Percentiles rank a stretch among this genome's conserved stretches.
These are phyloP conservation scores for Colletotrichum cuscutae DNA, from an alignment of 2,329 filamentous ascomycete species.

Conservation along the genomic window DNA sequence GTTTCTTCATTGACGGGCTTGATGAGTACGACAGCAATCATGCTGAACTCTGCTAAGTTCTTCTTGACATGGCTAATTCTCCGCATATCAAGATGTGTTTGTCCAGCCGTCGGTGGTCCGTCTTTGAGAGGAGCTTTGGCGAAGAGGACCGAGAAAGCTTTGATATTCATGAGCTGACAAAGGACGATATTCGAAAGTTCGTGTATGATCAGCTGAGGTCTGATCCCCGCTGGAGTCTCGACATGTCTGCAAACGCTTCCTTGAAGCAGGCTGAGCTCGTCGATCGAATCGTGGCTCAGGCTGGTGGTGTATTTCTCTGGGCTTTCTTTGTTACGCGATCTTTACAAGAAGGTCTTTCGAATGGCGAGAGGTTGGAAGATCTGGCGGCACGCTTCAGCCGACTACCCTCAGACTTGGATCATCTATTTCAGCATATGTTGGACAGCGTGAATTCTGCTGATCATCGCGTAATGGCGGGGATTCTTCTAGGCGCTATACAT, in stretches of 20 bases:
- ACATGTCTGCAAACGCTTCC: background rate
- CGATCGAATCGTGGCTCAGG: background rate
- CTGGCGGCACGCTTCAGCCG: background rate
- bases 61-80: conserved; percentile 34
- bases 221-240: background rate
- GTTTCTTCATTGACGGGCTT: conserved; percentile 45
- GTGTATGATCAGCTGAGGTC: background rate
- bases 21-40: conserved; percentile 47
- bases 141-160: conserved; percentile 25
- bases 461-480: background rate
- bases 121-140: conserved; percentile 41
- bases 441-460: background rate
- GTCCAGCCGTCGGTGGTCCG: conserved; percentile 45
- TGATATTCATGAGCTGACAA: conserved; percentile 42
- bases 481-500: background rate
- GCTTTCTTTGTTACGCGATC: background rate
- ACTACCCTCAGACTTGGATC: background rate
- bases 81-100: conserved; percentile 43
- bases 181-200: conserved; percentile 42
- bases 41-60: conserved; percentile 40
- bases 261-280: background rate
- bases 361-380: background rate
- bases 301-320: background rate
- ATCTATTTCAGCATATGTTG: background rate
- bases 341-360: background rate